Evolutionary conservation across 2,329 filamentous ascomycete species (phyloP).

Genomic region (Pyricularia sp.): DNA sequence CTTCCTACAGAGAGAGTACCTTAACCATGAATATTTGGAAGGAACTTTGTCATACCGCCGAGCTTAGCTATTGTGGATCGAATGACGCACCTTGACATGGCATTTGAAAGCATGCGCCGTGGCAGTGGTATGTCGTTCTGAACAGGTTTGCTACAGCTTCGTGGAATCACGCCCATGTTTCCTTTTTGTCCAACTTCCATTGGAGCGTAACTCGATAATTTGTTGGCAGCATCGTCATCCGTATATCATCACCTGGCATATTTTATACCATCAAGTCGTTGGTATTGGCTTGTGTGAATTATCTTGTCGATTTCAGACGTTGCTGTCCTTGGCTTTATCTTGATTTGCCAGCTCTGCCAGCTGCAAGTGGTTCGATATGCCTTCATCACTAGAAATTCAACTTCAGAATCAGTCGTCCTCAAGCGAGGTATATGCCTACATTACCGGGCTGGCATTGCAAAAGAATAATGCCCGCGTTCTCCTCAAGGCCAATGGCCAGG

Average conservation of each 20-base stretch:
- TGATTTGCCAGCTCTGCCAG: too few species aligned
- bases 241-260: background rate
- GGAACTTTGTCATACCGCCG: background rate
- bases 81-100: background rate
- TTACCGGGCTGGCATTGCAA: slow-evolving; percentile 53
- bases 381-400: slow-evolving; percentile 38
- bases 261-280: background rate
- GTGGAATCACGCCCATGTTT: background rate
- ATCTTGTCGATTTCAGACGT: background rate
- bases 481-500: slow-evolving; percentile 35
- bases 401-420: slow-evolving; percentile 47
- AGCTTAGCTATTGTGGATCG: slow-evolving; percentile 1
- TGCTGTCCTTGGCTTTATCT: background rate
- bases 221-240: background rate
- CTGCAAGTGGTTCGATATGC: slow-evolving; percentile 18
- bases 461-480: slow-evolving; percentile 25
- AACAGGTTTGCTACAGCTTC: background rate
- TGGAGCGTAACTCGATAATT: background rate
- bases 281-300: background rate
- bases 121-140: background rate
- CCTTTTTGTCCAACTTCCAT: background rate
- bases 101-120: background rate
- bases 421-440: slow-evolving; percentile 49
- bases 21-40: background rate
- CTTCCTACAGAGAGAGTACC: background rate